phyloP scores from a whole-genome alignment of 495 filamentous ascomycete genomes.

The Hypoxylon trugodes region DNA sequence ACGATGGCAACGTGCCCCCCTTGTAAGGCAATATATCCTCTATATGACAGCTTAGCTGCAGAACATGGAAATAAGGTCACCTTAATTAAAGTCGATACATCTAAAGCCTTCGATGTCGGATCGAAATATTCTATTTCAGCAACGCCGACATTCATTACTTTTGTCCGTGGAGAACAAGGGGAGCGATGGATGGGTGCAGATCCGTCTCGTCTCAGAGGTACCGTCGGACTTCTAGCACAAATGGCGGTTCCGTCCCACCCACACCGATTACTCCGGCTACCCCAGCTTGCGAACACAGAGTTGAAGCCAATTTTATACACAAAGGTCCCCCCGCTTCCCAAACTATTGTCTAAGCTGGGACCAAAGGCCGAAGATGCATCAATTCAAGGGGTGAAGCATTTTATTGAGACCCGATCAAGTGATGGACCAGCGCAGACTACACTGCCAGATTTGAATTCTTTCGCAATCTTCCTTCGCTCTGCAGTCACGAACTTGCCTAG shows the following conservation, averaged over 20 bases:
- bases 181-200: constrained; percentile 85
- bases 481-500: constrained; percentile 60
- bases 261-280: constrained; percentile 73
- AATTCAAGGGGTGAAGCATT: constrained; percentile 67
- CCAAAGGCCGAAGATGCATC: constrained; percentile 59
- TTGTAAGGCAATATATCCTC: constrained; percentile 83
- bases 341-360: constrained; percentile 80
- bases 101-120: constrained; percentile 69
- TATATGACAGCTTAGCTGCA: constrained; percentile 81
- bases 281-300: constrained; percentile 69
- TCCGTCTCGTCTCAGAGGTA: constrained; percentile 70
- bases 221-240: constrained; percentile 75
- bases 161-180: constrained; percentile 76
- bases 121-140: constrained; percentile 72
- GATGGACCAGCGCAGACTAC: constrained; percentile 65
- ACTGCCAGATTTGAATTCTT: constrained; percentile 65
- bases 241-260: constrained; percentile 82
- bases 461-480: constrained; percentile 61
- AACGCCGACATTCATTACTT: constrained; percentile 93
- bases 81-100: constrained; percentile 86
- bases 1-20: constrained; percentile 87
- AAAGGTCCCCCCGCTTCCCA: constrained; percentile 84
- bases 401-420: constrained; percentile 65
- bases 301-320: constrained; percentile 75
- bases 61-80: constrained; percentile 73